These are phyloP conservation scores for Marasmius sp. DNA, from an alignment of 1,284 basidiomycete genomes.

Conservation along the genomic window DNA sequence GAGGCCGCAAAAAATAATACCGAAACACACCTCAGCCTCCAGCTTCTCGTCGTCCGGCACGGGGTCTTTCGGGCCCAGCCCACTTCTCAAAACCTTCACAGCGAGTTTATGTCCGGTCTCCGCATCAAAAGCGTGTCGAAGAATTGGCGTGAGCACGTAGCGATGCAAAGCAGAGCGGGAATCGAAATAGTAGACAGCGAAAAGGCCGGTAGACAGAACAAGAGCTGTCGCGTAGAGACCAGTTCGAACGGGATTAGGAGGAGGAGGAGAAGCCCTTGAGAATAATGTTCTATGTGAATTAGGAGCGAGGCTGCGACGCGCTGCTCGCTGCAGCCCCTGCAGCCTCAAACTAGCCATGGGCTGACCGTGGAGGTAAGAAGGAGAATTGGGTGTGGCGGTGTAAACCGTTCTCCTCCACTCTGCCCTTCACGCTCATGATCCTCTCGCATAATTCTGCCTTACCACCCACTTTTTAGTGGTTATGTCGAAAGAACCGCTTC, in stretches of 20 bases:
- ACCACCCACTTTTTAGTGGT: background rate
- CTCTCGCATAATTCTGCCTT: background rate
- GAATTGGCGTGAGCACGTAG: slow-evolving; percentile 76
- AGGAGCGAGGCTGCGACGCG: background rate
- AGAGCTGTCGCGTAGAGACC: slow-evolving; percentile 41
- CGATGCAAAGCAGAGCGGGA: slow-evolving; percentile 84
- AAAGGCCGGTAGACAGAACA: slow-evolving; percentile 54
- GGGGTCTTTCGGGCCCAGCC: slow-evolving; percentile 78
- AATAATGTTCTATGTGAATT: slow-evolving; percentile 15
- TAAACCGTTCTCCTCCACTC: background rate
- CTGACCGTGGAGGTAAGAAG: background rate
- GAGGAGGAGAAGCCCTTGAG: slow-evolving; percentile 21
- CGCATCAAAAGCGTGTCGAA: slow-evolving; percentile 73
- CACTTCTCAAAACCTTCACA: slow-evolving; percentile 73
- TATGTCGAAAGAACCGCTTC: slow-evolving; percentile 34
- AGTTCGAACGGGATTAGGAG: slow-evolving; percentile 29
- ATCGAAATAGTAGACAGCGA: slow-evolving; percentile 87
- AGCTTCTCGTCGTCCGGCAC: slow-evolving; percentile 72
- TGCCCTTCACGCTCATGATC: background rate
- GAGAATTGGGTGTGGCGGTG: background rate
- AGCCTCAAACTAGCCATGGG: background rate
- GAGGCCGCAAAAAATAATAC: background rate
- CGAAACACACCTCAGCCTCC: slow-evolving; percentile 61
- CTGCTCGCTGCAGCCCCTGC: slow-evolving; percentile 1
- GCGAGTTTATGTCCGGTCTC: slow-evolving; percentile 88